Percentiles rank a stretch among this genome's conserved stretches.
phyloP scores from a whole-genome alignment of 371 early-diverging fungal species.

The Blastocladiella emersonii region DNA sequence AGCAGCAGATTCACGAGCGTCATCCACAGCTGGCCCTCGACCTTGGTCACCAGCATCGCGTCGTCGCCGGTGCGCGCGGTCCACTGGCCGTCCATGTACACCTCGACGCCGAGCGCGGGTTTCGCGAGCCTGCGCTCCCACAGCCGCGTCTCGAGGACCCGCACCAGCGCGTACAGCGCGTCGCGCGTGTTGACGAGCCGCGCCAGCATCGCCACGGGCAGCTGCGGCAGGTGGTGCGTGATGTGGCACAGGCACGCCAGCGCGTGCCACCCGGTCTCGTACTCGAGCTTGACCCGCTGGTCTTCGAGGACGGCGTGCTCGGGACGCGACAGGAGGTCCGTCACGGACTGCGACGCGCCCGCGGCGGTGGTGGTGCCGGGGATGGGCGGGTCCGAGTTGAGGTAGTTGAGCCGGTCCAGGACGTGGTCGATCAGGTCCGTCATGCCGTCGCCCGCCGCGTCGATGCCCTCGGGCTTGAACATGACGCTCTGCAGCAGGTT shows the following conservation, averaged over 20 bases:
- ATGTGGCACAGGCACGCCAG: conserved; percentile 10
- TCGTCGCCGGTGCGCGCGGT: conserved; percentile 18
- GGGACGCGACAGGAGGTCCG: neutral
- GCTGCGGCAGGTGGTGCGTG: conserved; percentile 16
- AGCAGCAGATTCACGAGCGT: conserved; percentile 27
- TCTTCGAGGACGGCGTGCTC: neutral
- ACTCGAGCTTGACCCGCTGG: neutral
- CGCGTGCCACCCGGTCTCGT: neutral
- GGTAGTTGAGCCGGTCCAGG: conserved; percentile 14
- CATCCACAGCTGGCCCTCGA: conserved; percentile 35
- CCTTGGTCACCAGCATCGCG: conserved; percentile 13
- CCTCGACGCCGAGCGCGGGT: neutral
- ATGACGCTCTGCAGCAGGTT: conserved; percentile 30
- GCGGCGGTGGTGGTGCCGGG: too few relatives aligned
- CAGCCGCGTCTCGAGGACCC: conserved; percentile 19
- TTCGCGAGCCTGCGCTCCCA: conserved; percentile 19
- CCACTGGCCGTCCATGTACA: conserved; percentile 25
- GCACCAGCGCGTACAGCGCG: conserved; percentile 11
- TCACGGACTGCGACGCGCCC: neutral
- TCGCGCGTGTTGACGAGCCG: conserved; percentile 21
- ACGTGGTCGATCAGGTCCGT: conserved; percentile 25
- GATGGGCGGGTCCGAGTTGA: conserved; percentile 7
- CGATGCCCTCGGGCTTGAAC: conserved; percentile 14
- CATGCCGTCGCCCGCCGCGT: conserved; percentile 17
- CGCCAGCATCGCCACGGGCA: conserved; percentile 18